Base-by-base conservation (phyloP, 192 early-diverging fungal genomes). In the Phycomyces blakesleeanus region DNA sequence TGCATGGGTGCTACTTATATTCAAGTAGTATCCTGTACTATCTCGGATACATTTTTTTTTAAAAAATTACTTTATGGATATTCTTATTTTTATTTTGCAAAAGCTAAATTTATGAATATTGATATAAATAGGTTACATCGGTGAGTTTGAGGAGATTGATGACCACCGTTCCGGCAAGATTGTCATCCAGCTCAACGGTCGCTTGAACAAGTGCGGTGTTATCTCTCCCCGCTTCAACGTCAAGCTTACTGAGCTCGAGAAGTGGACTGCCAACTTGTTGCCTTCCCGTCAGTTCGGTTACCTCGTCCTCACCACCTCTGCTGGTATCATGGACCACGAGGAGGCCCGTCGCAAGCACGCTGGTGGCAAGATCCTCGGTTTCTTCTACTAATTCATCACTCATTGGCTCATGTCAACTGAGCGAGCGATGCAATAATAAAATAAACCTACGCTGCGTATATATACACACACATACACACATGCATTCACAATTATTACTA, bases 241-340 rank as follows among this genome's bases (percentile, higher is more conserved):
- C 81, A 91, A 93, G 87, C 79, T 94, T 62, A 76, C 80, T 71
- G 91, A 95, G 70, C 83, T 98, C 70, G 97, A 98, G 83, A 94
- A 92, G 82, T 97, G 93, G 95, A 89, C 94, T 75, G 86, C 88
- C 81, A 91, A 95, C 84, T 87, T 98, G 74, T 85, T 98, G 64
- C 96, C 95, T 63, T 95, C 96, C 61, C 94, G 96, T 89, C 96
- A 97, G 81, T 97, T 98, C 84, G 94, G 96, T 77, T 93, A 83
- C 85, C 84, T 98, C 51, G 90, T 89, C 74, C 76, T 92, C 70
- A 94, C 94, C 81, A 93, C 94, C 77, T 92, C 91, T 47, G 85
- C 90, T 67, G 97, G 97, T 82, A 97, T 98, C 83, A 98, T 98
- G 91, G 97, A 99, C 85, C 97, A 99, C 84, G 92, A 93, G 76